Conservation (phyloP, 2,329 filamentous ascomycete genomes). For the Blumeria graminis region DNA sequence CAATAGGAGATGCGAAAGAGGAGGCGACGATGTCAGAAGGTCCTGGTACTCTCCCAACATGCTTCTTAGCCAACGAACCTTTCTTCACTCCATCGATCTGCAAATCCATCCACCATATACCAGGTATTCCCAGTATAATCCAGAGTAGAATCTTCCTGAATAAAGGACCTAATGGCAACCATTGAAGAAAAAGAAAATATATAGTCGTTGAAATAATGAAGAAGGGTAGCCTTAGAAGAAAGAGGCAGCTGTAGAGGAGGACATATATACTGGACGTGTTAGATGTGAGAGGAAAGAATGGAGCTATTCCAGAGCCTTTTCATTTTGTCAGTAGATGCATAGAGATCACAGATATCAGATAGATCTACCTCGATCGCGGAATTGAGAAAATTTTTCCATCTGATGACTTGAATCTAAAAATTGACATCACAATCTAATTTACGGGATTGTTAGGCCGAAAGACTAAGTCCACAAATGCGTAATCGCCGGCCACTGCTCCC, state of each 20-base stretch:
- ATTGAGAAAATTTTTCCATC: conserved; percentile 60
- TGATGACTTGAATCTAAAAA: too few species aligned
- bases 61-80: conserved; percentile 59
- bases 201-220: conserved; percentile 40
- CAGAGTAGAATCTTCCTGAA: conserved; percentile 69
- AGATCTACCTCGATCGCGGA: conserved; percentile 40
- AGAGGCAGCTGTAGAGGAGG: conserved; percentile 45
- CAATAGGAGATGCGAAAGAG: conserved; percentile 78
- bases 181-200: conserved; percentile 67
- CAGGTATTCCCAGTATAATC: conserved; percentile 67
- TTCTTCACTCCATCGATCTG: conserved; percentile 91
- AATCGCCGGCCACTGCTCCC: too few species aligned
- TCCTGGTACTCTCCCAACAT: conserved; percentile 49
- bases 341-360: background rate
- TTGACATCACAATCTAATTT: too few species aligned
- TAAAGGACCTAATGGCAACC: conserved; percentile 45
- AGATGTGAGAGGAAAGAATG: conserved; percentile 65
- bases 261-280: conserved; percentile 36
- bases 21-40: conserved; percentile 65
- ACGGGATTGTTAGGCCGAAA: too few species aligned
- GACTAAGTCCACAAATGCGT: too few species aligned
- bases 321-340: conserved; percentile 8
- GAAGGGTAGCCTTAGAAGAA: conserved; percentile 56
- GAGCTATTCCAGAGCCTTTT: conserved; percentile 79
- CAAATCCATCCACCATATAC: conserved; percentile 97